Evolutionary conservation across 2,329 filamentous ascomycete species (phyloP).

Genomic region (Fusarium penzigii): DNA sequence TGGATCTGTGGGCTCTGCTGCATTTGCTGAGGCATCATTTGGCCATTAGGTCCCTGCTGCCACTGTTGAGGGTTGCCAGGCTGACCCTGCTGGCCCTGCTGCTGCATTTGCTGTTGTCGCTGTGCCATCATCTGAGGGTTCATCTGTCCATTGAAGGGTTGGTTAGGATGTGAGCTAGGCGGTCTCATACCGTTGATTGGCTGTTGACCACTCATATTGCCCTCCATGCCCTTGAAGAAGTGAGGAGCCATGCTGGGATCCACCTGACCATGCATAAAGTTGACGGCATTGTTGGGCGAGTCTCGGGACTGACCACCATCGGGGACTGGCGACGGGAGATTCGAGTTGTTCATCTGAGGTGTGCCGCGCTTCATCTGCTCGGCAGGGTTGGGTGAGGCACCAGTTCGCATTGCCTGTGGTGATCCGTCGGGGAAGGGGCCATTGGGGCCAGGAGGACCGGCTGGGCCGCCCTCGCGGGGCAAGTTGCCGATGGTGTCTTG

Average conservation of each 20-base stretch:
- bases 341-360: slow-evolving; percentile 69
- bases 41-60: slow-evolving; percentile 44
- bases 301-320: slow-evolving; percentile 67
- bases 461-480: slow-evolving; percentile 52
- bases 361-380: slow-evolving; percentile 80
- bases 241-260: slow-evolving; percentile 61
- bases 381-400: slow-evolving; percentile 73
- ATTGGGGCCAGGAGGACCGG: slow-evolving; percentile 56
- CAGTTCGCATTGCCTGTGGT: slow-evolving; percentile 66
- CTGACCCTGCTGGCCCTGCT: slow-evolving; percentile 41
- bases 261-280: slow-evolving; percentile 64
- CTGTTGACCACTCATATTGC: slow-evolving; percentile 40
- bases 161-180: slow-evolving; percentile 66
- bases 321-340: slow-evolving; percentile 70
- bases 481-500: slow-evolving; percentile 63
- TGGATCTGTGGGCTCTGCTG: slow-evolving; percentile 52
- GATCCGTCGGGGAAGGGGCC: slow-evolving; percentile 70
- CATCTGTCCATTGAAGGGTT: slow-evolving; percentile 59
- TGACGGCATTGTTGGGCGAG: slow-evolving; percentile 64
- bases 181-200: slow-evolving; percentile 70
- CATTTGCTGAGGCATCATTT: slow-evolving; percentile 42
- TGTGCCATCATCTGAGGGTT: slow-evolving; percentile 61
- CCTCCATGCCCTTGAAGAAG: slow-evolving; percentile 60
- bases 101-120: slow-evolving; percentile 38
- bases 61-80: slow-evolving; percentile 40